Evolutionary conservation across 805 yeast genomes (phyloP).

Genomic region (Candida andamanensis): DNA sequence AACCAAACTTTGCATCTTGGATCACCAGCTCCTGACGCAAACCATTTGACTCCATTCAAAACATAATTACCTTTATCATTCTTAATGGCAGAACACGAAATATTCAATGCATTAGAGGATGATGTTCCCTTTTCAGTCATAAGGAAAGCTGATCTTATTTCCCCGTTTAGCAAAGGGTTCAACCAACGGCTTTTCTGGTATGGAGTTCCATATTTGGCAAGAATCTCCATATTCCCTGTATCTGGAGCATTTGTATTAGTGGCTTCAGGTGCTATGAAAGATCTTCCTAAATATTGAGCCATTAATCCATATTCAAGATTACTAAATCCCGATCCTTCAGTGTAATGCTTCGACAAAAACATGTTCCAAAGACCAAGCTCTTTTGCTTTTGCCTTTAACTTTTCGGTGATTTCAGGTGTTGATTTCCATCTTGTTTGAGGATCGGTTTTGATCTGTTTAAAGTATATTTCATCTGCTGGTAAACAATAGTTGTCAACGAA

Average conservation of each 20-base stretch:
- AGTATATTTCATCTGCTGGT: constrained; percentile 49
- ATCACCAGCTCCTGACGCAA: constrained; percentile 68
- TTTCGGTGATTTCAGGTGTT: constrained; percentile 45
- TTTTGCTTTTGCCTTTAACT: constrained; percentile 49
- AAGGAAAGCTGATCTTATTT: constrained; percentile 55
- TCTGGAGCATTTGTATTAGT: constrained; percentile 61
- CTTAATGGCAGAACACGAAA: constrained; percentile 39
- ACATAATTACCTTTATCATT: constrained; percentile 42
- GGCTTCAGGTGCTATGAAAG: constrained; percentile 52
- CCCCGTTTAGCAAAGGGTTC: constrained; percentile 48
- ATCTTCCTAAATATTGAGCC: constrained; percentile 58
- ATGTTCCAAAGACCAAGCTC: constrained; percentile 56
- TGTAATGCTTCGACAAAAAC: constrained; percentile 45
- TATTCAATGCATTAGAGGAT: constrained; percentile 59
- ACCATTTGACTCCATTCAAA: constrained; percentile 62
- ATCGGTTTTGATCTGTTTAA: constrained; percentile 33
- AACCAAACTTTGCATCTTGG: constrained; percentile 53
- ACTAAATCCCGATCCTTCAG: constrained; percentile 53
- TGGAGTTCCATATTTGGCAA: constrained; percentile 37
- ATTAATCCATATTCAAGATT: constrained; percentile 61
- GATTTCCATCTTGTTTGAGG: constrained; percentile 43
- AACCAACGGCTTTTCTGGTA: constrained; percentile 43
- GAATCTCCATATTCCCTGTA: constrained; percentile 56
- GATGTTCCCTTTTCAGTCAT: constrained; percentile 62
- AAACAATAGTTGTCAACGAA: constrained; percentile 54